A percentile compares a stretch with the other conserved stretches of the same genome.
These are phyloP conservation scores for Candida arabinofermentans DNA, from an alignment of 805 yeast species.

Conservation along the genomic window DNA sequence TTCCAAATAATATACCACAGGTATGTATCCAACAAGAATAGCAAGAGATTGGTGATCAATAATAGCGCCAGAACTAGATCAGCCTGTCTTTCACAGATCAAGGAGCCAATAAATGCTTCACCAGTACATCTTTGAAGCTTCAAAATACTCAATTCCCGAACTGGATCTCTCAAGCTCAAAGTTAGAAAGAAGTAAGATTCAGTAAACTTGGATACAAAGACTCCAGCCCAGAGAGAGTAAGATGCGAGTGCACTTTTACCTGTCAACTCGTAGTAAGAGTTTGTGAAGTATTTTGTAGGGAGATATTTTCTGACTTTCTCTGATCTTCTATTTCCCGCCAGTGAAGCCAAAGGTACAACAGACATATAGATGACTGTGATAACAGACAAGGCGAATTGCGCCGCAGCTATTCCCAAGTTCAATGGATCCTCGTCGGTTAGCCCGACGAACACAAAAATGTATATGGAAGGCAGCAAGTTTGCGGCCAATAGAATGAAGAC, in stretches of 20 bases:
- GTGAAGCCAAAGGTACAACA: conserved; percentile 53
- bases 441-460: conserved; percentile 41
- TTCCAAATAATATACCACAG: conserved; percentile 84
- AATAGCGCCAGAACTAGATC: conserved; percentile 50
- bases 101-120: conserved; percentile 49
- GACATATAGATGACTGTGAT: conserved; percentile 54
- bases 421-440: conserved; percentile 29
- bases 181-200: conserved; percentile 81
- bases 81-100: conserved; percentile 56
- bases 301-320: conserved; percentile 37
- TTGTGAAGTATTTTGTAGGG: conserved; percentile 57
- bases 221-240: conserved; percentile 62
- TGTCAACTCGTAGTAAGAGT: conserved; percentile 48
- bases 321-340: conserved; percentile 42
- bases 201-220: conserved; percentile 61
- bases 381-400: conserved; percentile 55
- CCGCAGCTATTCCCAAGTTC: conserved; percentile 43
- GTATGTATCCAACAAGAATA: conserved; percentile 78
- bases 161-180: conserved; percentile 66
- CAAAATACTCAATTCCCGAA: conserved; percentile 61
- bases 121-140: conserved; percentile 55
- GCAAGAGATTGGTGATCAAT: conserved; percentile 55
- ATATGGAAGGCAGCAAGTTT: conserved; percentile 48
- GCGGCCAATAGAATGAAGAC: conserved; percentile 39
- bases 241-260: conserved; percentile 61